Conservation (phyloP, 1,284 basidiomycete genomes). For the Fomitiporia mediterranea region DNA sequence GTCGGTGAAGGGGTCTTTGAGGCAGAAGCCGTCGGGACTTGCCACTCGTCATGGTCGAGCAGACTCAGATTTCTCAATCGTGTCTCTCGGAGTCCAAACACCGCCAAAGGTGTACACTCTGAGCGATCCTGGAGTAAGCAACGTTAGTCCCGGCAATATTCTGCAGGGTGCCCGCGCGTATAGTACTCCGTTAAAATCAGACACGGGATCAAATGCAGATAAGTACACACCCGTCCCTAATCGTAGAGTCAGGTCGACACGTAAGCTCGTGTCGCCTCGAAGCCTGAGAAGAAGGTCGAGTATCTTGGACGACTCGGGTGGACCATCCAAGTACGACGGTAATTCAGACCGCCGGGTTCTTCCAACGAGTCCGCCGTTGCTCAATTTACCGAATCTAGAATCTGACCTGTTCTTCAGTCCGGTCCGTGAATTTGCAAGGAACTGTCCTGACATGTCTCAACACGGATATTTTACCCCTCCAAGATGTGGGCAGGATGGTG, state of each 20-base stretch:
- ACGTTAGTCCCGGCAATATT: background rate
- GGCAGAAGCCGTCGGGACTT: background rate
- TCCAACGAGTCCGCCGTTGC: conserved; percentile 15
- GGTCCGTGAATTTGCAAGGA: background rate
- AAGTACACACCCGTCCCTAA: conserved; percentile 7
- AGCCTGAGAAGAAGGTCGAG: background rate
- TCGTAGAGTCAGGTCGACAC: background rate
- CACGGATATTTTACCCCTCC: background rate
- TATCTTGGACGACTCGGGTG: background rate
- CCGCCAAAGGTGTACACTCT: conserved; percentile 7
- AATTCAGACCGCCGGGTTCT: background rate
- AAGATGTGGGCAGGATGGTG: too few species aligned
- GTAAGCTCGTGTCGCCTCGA: background rate
- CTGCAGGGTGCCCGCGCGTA: background rate
- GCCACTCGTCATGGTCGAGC: conserved; percentile 12
- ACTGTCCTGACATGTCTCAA: background rate
- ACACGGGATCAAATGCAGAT: background rate
- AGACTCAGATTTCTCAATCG: conserved; percentile 15
- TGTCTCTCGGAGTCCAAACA: background rate
- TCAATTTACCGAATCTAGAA: conserved; percentile 13
- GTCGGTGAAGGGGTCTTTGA: background rate
- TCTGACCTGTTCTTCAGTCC: conserved; percentile 15
- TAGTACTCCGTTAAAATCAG: background rate
- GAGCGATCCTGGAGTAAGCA: background rate
- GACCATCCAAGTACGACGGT: background rate